Conservation (phyloP, 148 eudicot genomes). For the Vaccinium macrocarpon region DNA sequence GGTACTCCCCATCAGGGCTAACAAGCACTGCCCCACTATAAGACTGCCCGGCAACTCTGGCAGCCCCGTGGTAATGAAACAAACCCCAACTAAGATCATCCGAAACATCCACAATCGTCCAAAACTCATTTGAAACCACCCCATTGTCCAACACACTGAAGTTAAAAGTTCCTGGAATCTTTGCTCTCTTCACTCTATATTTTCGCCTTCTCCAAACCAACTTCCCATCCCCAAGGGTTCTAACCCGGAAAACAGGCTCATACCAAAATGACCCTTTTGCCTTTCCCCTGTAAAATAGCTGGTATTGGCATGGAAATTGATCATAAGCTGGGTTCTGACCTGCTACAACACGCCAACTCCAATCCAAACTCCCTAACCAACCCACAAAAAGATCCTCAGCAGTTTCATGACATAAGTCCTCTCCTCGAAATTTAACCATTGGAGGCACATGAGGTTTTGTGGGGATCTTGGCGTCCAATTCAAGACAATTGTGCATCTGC, state of each 20-base stretch:
- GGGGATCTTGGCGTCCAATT: constrained; percentile 78
- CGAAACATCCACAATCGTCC: constrained; percentile 90
- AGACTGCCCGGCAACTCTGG: constrained; percentile 91
- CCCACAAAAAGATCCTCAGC: constrained; percentile 96
- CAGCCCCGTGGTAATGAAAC: constrained; percentile 98
- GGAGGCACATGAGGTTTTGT: constrained; percentile 70
- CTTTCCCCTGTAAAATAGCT: constrained; percentile 85
- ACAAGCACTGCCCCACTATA: constrained; percentile 94
- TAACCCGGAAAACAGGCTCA: constrained; percentile 92
- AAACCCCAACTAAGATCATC: constrained; percentile 95
- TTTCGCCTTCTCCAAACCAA: constrained; percentile 85
- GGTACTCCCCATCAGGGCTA: constrained; percentile 74
- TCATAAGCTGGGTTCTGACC: constrained; percentile 98
- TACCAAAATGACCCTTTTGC: constrained; percentile 97
- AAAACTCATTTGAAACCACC: constrained; percentile 88
- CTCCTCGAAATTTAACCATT: constrained; percentile 55
- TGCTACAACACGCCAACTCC: constrained; percentile 99
- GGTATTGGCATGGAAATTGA: constrained; percentile 96
- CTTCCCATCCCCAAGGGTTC: constrained; percentile 71
- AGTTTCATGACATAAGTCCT: constrained; percentile 50
- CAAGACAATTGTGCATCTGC: constrained; percentile 84
- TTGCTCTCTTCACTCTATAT: constrained; percentile 80
- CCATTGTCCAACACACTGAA: constrained; percentile 97
- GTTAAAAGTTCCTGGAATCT: constrained; percentile 62
- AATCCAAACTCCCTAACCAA: constrained; percentile 78